Evolutionary conservation across 257 asterid species (phyloP).

Genomic region (Echium plantagineum): DNA sequence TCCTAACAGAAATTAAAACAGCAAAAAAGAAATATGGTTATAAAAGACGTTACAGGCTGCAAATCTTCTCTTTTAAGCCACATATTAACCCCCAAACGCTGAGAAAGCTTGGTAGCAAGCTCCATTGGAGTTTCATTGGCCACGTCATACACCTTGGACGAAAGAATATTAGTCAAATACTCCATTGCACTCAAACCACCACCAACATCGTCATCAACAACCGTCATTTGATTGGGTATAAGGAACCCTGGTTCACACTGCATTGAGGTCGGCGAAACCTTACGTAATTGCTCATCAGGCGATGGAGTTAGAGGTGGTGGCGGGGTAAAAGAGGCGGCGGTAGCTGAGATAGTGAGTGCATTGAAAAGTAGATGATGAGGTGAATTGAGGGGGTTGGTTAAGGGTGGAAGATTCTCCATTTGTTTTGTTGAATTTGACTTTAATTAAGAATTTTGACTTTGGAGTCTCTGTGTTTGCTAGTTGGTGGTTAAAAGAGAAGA

Average conservation of each 20-base stretch:
- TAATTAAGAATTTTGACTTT: too few relatives aligned
- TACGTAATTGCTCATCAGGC: conserved; percentile 14
- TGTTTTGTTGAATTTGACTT: too few relatives aligned
- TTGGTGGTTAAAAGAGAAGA: too few relatives aligned
- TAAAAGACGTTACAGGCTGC: conserved; percentile 47
- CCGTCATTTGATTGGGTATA: conserved; percentile 27
- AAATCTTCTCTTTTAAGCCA: conserved; percentile 94
- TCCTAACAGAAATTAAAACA: too few relatives aligned
- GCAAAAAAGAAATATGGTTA: too few relatives aligned
- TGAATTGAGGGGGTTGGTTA: not conserved
- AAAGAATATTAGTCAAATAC: conserved; percentile 65
- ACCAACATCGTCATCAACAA: conserved; percentile 3
- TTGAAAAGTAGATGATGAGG: too few relatives aligned
- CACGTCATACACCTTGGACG: conserved; percentile 86
- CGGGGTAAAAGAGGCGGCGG: too few relatives aligned
- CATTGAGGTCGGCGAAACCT: conserved; percentile 45
- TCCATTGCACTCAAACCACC: conserved; percentile 41
- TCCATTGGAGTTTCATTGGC: conserved; percentile 78
- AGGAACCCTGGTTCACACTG: conserved; percentile 57
- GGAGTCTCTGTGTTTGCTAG: too few relatives aligned
- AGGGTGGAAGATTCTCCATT: not conserved
- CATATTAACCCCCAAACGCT: conserved; percentile 57
- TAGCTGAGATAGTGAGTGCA: too few relatives aligned
- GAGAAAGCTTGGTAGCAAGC: conserved; percentile 61
- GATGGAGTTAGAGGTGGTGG: not conserved